Evolutionary conservation across 345 rosid species (phyloP), one percentile per base, ranked within the genome.

Genomic region (Bretschneidera sinensis): DNA sequence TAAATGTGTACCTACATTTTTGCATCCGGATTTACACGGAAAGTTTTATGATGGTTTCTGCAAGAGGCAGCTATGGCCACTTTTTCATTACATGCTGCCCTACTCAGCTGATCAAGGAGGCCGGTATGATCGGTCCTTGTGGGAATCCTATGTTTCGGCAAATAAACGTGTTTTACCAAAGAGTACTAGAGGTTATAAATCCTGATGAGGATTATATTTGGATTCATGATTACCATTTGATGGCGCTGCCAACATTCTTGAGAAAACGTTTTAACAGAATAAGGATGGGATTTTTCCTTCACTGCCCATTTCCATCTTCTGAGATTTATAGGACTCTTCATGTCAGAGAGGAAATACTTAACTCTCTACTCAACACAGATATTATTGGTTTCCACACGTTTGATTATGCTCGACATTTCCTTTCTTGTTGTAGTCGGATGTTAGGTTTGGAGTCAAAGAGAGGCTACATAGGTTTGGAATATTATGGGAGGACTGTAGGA

Each of bases 381-480:
- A 70, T 78, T 51, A 78, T 78, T 47, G 82, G 82, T 22, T 78
- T 78, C 53, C 82, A 78, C 68, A 78, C 82, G n/a, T n/a, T n/a
- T n/a, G n/a, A n/a, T n/a, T n/a, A n/a, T n/a, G n/a, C n/a, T n/a
- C n/a, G n/a, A n/a, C 82, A 78, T 64, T 78, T 78, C 56, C 82
- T 78, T 49, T 68, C 83, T n/a, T 74, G 83, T 59, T 78, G 83
- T 55, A 71, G 83, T 57, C 70, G 83, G 67, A 78, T 78, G 74
- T 61, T 78, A 54, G 82, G 82, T 48, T 61, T 78, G 48, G 82
- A 78, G 48, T 78, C 82, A 21, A 78, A 68, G 68, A 71, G 77
- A 47, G 82, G 82, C 48, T 76, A 72, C 57, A 71, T 78, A 39
- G 79, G 74, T 28, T 56, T 78, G 58, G 83, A n/a, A n/a, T n/a